A percentile compares a stretch with the other conserved stretches of the same genome.
Conservation (phyloP, 177 flowering plant species). For the Vitis hybrid region DNA sequence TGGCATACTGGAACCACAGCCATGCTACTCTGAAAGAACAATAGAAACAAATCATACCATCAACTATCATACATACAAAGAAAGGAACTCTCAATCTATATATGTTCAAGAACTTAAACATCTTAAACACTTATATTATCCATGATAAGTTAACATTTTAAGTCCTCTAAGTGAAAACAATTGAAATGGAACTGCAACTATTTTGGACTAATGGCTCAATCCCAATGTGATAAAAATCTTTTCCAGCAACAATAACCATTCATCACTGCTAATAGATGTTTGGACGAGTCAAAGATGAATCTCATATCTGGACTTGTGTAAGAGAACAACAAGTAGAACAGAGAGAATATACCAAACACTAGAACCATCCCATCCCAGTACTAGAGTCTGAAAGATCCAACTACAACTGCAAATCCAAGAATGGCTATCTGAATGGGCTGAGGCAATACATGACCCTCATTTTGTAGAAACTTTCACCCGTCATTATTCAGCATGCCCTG, state of each 20-base stretch:
- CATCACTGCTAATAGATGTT: background rate
- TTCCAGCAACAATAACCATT: background rate
- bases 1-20: conserved; percentile 38
- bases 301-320: background rate
- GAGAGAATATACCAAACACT: background rate
- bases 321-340: background rate
- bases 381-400: no score
- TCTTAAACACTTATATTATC: background rate
- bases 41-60: background rate
- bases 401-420: no score
- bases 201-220: background rate
- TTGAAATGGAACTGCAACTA: background rate
- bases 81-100: background rate
- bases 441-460: no score
- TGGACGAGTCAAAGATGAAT: background rate
- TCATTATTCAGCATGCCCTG: no score
- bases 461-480: no score
- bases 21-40: conserved; percentile 29
- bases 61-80: background rate
- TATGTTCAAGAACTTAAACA: background rate
- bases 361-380: background rate
- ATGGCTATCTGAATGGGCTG: no score
- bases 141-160: background rate
- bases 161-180: no score
- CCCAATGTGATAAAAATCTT: background rate